Percentiles rank a stretch among this genome's conserved stretches.
These are phyloP conservation scores for Trichoderma citrinoviride DNA, from an alignment of 2,329 filamentous ascomycete genomes.

Conservation along the genomic window DNA sequence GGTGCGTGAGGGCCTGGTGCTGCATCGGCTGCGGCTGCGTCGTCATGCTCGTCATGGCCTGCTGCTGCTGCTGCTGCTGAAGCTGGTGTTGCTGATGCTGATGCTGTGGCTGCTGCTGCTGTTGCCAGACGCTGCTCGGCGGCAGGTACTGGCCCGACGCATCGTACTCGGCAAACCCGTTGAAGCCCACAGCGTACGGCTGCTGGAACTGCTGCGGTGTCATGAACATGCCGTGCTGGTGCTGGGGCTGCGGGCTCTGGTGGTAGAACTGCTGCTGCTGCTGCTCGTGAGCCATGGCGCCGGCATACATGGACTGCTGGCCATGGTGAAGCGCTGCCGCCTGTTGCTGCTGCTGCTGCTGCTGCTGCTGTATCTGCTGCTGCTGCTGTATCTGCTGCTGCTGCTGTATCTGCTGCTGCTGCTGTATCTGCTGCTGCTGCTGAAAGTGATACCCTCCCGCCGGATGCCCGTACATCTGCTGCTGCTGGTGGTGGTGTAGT, in stretches of 20 bases:
- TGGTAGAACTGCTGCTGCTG: conserved; percentile 29
- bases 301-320: conserved; percentile 24
- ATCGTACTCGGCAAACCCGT: conserved; percentile 18
- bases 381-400: conserved; percentile 27
- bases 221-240: conserved; percentile 24
- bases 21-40: conserved; percentile 26
- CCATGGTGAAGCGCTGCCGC: conserved; percentile 27
- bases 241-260: conserved; percentile 24
- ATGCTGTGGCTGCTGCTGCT: conserved; percentile 29
- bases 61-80: conserved; percentile 21
- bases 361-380: conserved; percentile 29
- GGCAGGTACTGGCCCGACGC: conserved; percentile 18
- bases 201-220: conserved; percentile 29
- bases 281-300: conserved; percentile 24
- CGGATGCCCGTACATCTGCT: conserved; percentile 29
- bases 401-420: conserved; percentile 29
- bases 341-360: conserved; percentile 27
- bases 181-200: conserved; percentile 19
- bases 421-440: conserved; percentile 27
- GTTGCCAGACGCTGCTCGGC: conserved; percentile 19
- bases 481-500: conserved; percentile 26
- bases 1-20: conserved; percentile 29
- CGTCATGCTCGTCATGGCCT: conserved; percentile 18
- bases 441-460: conserved; percentile 31
- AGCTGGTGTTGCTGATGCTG: conserved; percentile 21